These are phyloP conservation scores for Clohesyomyces aquaticus DNA, from an alignment of 495 filamentous ascomycete species.

Conservation along the genomic window DNA sequence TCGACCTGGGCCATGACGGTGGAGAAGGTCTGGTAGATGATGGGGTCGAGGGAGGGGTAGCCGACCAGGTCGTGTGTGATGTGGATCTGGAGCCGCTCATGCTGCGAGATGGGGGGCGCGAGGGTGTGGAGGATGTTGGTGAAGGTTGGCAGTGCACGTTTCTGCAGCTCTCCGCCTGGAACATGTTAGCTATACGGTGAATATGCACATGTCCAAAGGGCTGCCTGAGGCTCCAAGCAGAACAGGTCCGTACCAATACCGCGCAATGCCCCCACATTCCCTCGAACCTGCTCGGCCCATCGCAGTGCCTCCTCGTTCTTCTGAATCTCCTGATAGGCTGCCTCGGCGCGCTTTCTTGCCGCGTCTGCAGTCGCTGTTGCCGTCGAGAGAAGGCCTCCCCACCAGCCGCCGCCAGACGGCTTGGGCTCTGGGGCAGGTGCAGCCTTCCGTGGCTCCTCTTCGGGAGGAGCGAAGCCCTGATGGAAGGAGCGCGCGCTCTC, in stretches of 20 bases:
- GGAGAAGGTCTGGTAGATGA: conserved; percentile 91
- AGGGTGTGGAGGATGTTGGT: conserved; percentile 91
- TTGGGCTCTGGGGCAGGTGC: conserved; percentile 39
- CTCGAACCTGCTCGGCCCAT: conserved; percentile 93
- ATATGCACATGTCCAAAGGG: neutral
- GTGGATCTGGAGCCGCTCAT: conserved; percentile 97
- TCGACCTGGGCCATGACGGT: conserved; percentile 98
- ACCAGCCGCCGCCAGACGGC: conserved; percentile 73
- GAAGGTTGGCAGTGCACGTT: conserved; percentile 90
- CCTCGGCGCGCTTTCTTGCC: conserved; percentile 93
- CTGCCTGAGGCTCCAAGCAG: neutral
- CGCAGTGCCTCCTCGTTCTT: conserved; percentile 94
- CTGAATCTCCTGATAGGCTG: conserved; percentile 89
- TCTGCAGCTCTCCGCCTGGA: conserved; percentile 84
- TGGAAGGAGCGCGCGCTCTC: conserved; percentile 74
- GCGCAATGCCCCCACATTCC: conserved; percentile 80
- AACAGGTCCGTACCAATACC: conserved; percentile 69
- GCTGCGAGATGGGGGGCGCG: conserved; percentile 94
- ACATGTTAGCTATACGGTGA: conserved; percentile 9
- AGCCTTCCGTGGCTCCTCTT: conserved; percentile 53
- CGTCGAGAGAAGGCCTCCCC: conserved; percentile 74
- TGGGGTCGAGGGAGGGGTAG: conserved; percentile 91
- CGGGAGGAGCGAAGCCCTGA: conserved; percentile 53
- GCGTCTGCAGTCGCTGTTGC: conserved; percentile 61
- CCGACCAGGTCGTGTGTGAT: conserved; percentile 92